Evolutionary conservation across 1,284 basidiomycete species (phyloP), one percentile per base, ranked within the genome.

Genomic region (Ceratobasidium sp.): DNA sequence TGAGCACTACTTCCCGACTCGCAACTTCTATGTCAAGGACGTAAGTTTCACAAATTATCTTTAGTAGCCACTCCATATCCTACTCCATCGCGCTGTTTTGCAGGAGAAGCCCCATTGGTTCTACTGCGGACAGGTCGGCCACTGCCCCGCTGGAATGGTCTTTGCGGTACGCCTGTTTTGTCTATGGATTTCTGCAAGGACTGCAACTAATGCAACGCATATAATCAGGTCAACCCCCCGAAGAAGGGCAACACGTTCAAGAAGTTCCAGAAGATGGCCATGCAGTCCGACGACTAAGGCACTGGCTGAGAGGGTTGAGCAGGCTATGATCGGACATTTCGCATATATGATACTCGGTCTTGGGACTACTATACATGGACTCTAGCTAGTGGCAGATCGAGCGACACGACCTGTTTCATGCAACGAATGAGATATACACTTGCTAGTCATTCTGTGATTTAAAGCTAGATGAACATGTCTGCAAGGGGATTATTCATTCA

Each of bases 101-200:
- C n/a, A n/a, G n/a, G n/a, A n/a, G 6, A 13, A 76, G 28, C 69
- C 77, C 3, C 64, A 75, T 62, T 78, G 77, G 77, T 71, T 78
- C 52, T 70, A 78, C 77, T 78, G 77, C 33, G 64, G 68, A 26
- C 77, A 78, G 50, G 33, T 26, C 38, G 69, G 69, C 0, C 69
- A 73, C 20, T 73, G 57, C 23, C 40, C 69, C 40, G 17, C 20
- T 20, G 77, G 77, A 5, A 78, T 78, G 77, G 71, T 78, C 40
- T 78, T 78, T 17, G 77, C 71, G n/a, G 71, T 68, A 61, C 48
- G 73, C 57, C n/a, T 38, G n/a, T 23, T n/a, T n/a, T n/a, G n/a
- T n/a, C n/a, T n/a, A n/a, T n/a, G n/a, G n/a, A n/a, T n/a, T n/a
- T n/a, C n/a, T n/a, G n/a, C n/a, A n/a, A n/a, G n/a, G n/a, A n/a